phyloP scores from a whole-genome alignment of 140 eudicot species.

The Erigeron philadelphicus region DNA sequence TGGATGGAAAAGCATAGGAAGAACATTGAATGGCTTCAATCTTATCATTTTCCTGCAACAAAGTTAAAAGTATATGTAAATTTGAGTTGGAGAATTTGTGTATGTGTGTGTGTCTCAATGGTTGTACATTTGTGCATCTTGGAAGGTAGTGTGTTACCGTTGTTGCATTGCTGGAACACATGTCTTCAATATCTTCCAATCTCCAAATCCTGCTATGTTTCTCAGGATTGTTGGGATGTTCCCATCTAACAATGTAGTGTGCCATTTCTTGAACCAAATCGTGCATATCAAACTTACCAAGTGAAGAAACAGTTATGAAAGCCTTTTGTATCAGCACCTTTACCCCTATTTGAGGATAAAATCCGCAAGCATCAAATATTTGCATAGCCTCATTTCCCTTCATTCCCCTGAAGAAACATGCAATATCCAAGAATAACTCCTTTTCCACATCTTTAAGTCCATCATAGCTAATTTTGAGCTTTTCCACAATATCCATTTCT shows the following conservation, averaged over 20 bases:
- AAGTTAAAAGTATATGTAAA: not conserved
- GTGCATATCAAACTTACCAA: not conserved
- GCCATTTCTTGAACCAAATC: not conserved
- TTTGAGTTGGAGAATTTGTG: not conserved
- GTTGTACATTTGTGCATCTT: not conserved
- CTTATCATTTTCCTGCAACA: not conserved
- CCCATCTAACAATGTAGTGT: no score
- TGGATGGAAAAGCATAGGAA: not conserved
- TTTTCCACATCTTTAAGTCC: not conserved
- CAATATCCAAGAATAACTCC: conserved; percentile 26
- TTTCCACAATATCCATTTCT: not conserved
- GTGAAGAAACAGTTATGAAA: no score
- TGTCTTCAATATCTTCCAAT: no score
- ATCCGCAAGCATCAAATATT: no score
- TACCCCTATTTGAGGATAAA: no score
- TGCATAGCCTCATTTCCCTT: not conserved
- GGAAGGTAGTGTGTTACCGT: no score
- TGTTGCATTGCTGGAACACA: no score
- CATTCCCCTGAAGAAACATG: conserved; percentile 9
- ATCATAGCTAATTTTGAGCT: conserved; percentile 18
- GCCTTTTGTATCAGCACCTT: no score
- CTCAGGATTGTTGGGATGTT: no score
- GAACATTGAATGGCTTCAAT: not conserved
- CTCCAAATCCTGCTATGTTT: no score
- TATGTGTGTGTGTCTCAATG: not conserved